Base-by-base conservation (phyloP, 2,329 filamentous ascomycete species). In the Penicillium sp. region DNA sequence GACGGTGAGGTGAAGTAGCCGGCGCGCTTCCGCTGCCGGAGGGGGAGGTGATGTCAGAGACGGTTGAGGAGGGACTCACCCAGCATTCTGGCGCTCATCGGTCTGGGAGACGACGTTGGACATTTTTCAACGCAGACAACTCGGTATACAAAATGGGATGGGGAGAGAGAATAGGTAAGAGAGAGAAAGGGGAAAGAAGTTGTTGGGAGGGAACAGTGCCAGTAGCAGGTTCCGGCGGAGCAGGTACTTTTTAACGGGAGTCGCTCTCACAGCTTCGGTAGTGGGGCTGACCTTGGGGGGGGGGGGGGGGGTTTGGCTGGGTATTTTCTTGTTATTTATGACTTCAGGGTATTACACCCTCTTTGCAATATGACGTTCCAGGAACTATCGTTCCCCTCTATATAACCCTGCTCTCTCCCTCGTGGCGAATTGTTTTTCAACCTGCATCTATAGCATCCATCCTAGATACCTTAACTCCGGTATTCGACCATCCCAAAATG, bases 61-160 rank as follows among this genome's bases (percentile, higher is more conserved):
- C 45, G 44, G 10, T 13, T 4, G 28, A 59, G 45, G 60, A 54
- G 57, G 53, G 53, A 79, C 79, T 75, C 67, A 81, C 79, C 77
- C 78, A 72, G 76, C 76, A 69, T 74, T 74, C 50, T 74, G 72
- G 57, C 71, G 68, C 58, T 79, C 77, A 54, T 80, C 77, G 53
- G 72, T 66, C 56, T 76, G 75, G 60, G 79, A 73, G 63, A 81
- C 69, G 39, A 77, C 78, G 69, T 76, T 76, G 50, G 79, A 67
- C 79, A 82, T 81, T 22, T 60, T 68, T 54, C n/a, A 22, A 20
- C 18, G 43, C 30, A 49, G 38, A 38, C 48, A 35, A 45, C 28
- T 27, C 4, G 36, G 44, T 53, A 48, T 55, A 58, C 49, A 55
- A 49, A 43, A 56, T 51, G 46, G 16, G 49, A 51, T 49, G 51